A percentile compares a stretch with the other conserved stretches of the same genome.
These are phyloP conservation scores for Medicago truncatula DNA, from an alignment of 306 rosid species.

Conservation along the genomic window MtrunA17r5.0-ANR NC_053046.1:26219501-26220000, in stretches of 20 bases:
- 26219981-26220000: slow-evolving; percentile 34
- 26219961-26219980: slow-evolving; percentile 2
- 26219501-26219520: slow-evolving; percentile 92
- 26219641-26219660: slow-evolving; percentile 80
- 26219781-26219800: slow-evolving; percentile 35
- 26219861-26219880: slow-evolving; percentile 24
- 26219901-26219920: slow-evolving; percentile 29
- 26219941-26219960: slow-evolving; percentile 10
- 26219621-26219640: slow-evolving; percentile 82
- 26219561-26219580: slow-evolving; percentile 79
- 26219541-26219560: slow-evolving; percentile 75
- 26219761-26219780: slow-evolving; percentile 43
- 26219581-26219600: slow-evolving; percentile 72
- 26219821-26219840: neutral
- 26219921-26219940: neutral
- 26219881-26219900: neutral
- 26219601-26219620: slow-evolving; percentile 70
- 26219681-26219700: slow-evolving; percentile 90
- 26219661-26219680: slow-evolving; percentile 75
- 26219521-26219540: slow-evolving; percentile 90
- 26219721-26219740: slow-evolving; percentile 81
- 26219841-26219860: slow-evolving; percentile 30
- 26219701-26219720: slow-evolving; percentile 78
- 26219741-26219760: slow-evolving; percentile 53
- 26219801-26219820: slow-evolving; percentile 28